Evolutionary conservation across 768 basidiomycete species (phyloP).

Genomic region (Leccinum sublutescens): DNA sequence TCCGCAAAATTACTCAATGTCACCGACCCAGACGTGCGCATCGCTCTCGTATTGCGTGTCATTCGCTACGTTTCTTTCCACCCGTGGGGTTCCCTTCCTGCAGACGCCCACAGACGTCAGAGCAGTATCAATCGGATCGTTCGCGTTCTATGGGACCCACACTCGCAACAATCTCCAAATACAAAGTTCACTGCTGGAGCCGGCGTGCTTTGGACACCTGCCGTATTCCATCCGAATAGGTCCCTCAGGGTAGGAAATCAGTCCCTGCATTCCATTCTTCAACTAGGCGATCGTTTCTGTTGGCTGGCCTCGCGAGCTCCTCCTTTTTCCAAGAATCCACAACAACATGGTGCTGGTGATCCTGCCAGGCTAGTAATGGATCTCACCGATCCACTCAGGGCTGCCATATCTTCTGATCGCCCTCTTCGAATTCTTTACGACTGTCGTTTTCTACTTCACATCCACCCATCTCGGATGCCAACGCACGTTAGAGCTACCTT

Average conservation of each 20-base stretch:
- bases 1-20: conserved; percentile 34
- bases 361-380: conserved; percentile 38
- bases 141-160: conserved; percentile 45
- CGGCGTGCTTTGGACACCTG: conserved; percentile 64
- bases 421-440: conserved; percentile 55
- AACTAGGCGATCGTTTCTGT: conserved; percentile 32
- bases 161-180: conserved; percentile 11
- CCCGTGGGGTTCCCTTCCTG: conserved; percentile 71
- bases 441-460: conserved; percentile 55
- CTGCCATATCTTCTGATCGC: conserved; percentile 13
- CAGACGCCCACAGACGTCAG: conserved; percentile 57
- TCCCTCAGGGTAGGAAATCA: conserved; percentile 19
- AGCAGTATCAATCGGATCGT: conserved; percentile 48
- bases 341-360: conserved; percentile 22
- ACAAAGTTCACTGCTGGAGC: conserved; percentile 53
- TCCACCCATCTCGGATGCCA: conserved; percentile 47
- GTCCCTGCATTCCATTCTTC: conserved; percentile 14
- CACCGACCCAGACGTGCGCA: conserved; percentile 34
- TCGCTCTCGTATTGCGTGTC: conserved; percentile 49
- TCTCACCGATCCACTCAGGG: conserved; percentile 35
- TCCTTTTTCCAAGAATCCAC: conserved; percentile 37
- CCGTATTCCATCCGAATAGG: conserved; percentile 32
- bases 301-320: conserved; percentile 69
- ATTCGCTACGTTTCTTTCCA: conserved; percentile 70
- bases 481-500: conserved; percentile 32